Conservation (phyloP, 2,329 filamentous ascomycete species). For the Aureobasidium lini region DNA sequence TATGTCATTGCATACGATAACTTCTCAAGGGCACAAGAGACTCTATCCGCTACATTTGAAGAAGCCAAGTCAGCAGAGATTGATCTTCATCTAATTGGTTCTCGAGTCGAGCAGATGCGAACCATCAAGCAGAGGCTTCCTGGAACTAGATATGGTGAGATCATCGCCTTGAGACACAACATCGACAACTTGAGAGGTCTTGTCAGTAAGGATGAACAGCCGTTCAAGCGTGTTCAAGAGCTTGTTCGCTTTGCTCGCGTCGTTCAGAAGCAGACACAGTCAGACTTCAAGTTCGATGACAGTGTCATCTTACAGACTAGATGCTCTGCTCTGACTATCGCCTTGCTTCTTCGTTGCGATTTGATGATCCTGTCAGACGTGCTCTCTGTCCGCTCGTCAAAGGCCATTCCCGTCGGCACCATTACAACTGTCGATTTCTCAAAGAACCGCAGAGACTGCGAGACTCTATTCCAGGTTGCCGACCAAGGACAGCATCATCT, state of each 20-base stretch:
- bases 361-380: slow-evolving; percentile 41
- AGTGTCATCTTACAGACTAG: slow-evolving; percentile 24
- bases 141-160: neutral
- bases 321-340: slow-evolving; percentile 34
- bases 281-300: slow-evolving; percentile 25
- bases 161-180: neutral
- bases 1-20: slow-evolving; percentile 14
- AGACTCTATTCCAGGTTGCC: slow-evolving; percentile 35
- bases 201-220: slow-evolving; percentile 42
- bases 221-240: slow-evolving; percentile 41
- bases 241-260: slow-evolving; percentile 36
- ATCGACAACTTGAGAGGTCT: slow-evolving; percentile 23
- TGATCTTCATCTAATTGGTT: neutral
- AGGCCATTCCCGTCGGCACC: neutral
- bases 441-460: slow-evolving; percentile 33
- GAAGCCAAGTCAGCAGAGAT: neutral
- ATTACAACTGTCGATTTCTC: slow-evolving; percentile 27
- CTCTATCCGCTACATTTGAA: neutral
- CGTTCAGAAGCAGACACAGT: slow-evolving; percentile 20
- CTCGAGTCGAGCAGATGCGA: neutral
- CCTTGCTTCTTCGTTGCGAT: slow-evolving; percentile 45
- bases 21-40: neutral
- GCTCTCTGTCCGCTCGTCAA: slow-evolving; percentile 19
- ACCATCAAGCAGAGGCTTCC: neutral
- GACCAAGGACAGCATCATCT: slow-evolving; percentile 26